Conservation (phyloP, 225 moss, liverwort and hornwort species). For the Polytrichum commune region DNA sequence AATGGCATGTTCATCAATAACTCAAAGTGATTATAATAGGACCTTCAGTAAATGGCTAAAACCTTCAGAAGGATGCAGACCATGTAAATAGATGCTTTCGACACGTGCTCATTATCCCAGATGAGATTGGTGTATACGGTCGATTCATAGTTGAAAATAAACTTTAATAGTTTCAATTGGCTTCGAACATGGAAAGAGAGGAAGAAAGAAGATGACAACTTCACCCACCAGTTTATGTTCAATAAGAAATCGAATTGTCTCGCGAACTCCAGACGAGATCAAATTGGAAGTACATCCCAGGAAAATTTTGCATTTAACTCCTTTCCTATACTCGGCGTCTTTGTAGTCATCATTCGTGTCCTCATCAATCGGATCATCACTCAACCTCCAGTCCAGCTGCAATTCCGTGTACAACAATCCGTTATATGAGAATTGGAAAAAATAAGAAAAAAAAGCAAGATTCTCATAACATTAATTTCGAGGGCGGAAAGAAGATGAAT, state of each 20-base stretch:
- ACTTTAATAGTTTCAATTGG: too few relatives aligned
- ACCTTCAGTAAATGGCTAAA: too few relatives aligned
- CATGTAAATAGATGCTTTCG: too few relatives aligned
- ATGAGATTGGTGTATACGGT: too few relatives aligned
- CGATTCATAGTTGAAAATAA: too few relatives aligned
- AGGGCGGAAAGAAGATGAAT: not conserved
- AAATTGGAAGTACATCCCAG: slow-evolving; percentile 94
- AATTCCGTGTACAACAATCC: not conserved
- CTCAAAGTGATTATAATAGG: too few relatives aligned
- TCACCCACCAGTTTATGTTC: slow-evolving; percentile 83
- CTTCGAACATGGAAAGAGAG: too few relatives aligned
- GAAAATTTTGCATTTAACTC: slow-evolving; percentile 86
- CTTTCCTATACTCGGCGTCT: slow-evolving; percentile 59
- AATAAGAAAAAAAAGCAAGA: not conserved
- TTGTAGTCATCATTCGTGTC: slow-evolving; percentile 58
- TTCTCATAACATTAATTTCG: not conserved
- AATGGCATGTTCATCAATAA: too few relatives aligned
- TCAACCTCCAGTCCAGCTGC: slow-evolving; percentile 96
- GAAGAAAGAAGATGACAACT: not conserved
- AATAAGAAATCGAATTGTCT: slow-evolving; percentile 82
- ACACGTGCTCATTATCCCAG: too few relatives aligned
- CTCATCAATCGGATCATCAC: slow-evolving; percentile 73
- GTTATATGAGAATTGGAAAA: not conserved
- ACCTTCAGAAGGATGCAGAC: too few relatives aligned
- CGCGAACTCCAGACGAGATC: slow-evolving; percentile 87